Base-by-base conservation (phyloP, 1,139 yeast genomes). In the Scheffersomyces parashehatae region DNA sequence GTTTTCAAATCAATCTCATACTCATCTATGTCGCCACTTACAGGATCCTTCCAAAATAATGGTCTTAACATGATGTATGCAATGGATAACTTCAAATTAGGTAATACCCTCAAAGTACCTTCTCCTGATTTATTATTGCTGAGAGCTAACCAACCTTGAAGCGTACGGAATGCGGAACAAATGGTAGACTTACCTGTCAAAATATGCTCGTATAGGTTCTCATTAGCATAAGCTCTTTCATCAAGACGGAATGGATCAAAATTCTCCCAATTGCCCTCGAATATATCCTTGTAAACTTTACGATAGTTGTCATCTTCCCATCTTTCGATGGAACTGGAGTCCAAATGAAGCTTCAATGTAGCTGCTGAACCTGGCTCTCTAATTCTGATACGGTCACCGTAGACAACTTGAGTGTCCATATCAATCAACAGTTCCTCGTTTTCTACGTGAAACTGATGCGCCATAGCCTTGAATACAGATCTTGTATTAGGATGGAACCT, bases 101-200 rank as follows among this genome's bases (percentile, higher is more conserved):
- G 81, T 13, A 65, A 62, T 29, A 77, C 62, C 40, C 59, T 56
- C 35, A 77, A 59, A 3, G 80, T 69, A 1, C 81, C 81, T 49
- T 73, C 78, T 20, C 69, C 69, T 5, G 74, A 65, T 5, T 65
- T 67, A 16, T 62, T 62, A 20, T 58, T 59, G 11, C 71, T 61
- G 48, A 75, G 56, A 1, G 78, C 69, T 38, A 75, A 50, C 79
- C 80, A 76, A 6, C 79, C 81, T 56, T 77, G 81, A 43, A 75
- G 69, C 28, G 75, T 64, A 44, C 80, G 58, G 53, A 73, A 74
- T 11, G 65, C 62, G 10, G 69, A 65, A 37, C 78, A 72, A 12
- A 68, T 65, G 14, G 70, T 64, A 1, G 59, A 56, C 28, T 56
- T 50, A 30, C 59, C 56, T 11, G 35, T 3, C 1, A 48, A 55